Conservation (phyloP, 306 rosid genomes). For the Vigna unguiculata region DNA sequence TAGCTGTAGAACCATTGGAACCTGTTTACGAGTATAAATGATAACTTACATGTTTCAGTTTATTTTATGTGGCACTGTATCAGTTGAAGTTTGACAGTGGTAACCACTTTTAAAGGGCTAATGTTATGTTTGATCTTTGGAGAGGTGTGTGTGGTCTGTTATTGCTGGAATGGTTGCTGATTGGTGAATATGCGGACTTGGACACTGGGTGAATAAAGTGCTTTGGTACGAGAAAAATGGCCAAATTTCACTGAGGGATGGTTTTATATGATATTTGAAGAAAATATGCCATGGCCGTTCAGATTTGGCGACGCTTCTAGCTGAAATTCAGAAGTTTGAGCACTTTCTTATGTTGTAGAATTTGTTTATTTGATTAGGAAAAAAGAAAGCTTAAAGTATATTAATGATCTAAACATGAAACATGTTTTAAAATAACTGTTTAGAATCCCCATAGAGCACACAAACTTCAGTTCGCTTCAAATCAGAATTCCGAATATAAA, state of each 20-base stretch:
- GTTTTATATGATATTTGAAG: slow-evolving; percentile 8
- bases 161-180: background rate
- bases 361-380: background rate
- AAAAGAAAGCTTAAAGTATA: background rate
- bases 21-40: slow-evolving; percentile 18
- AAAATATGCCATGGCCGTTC: background rate
- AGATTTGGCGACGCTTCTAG: background rate
- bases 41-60: background rate
- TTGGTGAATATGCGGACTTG: background rate
- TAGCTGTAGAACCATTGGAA: slow-evolving; percentile 33
- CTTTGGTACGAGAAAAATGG: slow-evolving; percentile 6
- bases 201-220: background rate
- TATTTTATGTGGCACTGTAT: background rate
- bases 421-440: background rate
- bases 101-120: background rate
- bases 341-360: background rate
- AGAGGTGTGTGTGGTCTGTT: background rate
- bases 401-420: background rate
- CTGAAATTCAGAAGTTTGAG: too few species aligned
- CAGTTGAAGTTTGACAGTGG: background rate
- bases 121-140: background rate
- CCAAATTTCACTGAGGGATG: background rate
- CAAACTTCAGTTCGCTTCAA: background rate
- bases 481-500: background rate
- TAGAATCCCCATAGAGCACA: background rate